Evolutionary conservation across 768 basidiomycete genomes (phyloP).

Genomic region (Termitomyces sp.): DNA sequence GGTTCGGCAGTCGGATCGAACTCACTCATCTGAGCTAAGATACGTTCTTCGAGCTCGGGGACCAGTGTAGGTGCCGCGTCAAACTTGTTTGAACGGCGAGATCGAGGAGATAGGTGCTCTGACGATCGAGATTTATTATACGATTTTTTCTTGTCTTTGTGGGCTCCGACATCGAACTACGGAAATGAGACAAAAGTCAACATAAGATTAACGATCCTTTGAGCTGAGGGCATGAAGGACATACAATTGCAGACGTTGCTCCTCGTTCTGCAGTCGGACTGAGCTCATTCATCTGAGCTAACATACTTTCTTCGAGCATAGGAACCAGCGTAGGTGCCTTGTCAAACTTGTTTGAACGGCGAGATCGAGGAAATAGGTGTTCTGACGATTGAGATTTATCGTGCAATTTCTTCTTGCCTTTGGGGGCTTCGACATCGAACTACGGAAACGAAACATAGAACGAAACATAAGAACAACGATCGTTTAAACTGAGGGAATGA

Average conservation of each 20-base stretch:
- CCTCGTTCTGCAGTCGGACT: neutral
- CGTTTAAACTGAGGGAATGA: neutral
- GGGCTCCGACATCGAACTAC: neutral
- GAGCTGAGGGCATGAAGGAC: neutral
- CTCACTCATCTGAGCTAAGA: too few relatives aligned
- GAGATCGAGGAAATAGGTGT: neutral
- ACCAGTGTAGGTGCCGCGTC: neutral
- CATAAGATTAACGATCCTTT: too few relatives aligned
- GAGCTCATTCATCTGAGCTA: neutral
- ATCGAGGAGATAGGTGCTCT: neutral
- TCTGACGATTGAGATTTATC: neutral
- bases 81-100: neutral
- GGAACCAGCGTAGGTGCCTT: neutral
- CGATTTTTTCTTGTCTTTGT: neutral
- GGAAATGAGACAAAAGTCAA: neutral
- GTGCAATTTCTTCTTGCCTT: neutral
- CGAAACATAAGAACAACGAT: neutral
- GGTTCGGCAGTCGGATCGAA: neutral
- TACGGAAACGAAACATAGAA: neutral
- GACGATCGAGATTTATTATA: neutral
- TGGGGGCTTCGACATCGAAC: neutral
- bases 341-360: neutral
- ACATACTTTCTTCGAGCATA: neutral
- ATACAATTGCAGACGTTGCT: neutral
- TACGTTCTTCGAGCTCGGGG: neutral